Percentiles rank a stretch among this genome's conserved stretches.
Conservation (phyloP, 169 alveolate species). For the Plasmodium cynomolgi region DNA sequence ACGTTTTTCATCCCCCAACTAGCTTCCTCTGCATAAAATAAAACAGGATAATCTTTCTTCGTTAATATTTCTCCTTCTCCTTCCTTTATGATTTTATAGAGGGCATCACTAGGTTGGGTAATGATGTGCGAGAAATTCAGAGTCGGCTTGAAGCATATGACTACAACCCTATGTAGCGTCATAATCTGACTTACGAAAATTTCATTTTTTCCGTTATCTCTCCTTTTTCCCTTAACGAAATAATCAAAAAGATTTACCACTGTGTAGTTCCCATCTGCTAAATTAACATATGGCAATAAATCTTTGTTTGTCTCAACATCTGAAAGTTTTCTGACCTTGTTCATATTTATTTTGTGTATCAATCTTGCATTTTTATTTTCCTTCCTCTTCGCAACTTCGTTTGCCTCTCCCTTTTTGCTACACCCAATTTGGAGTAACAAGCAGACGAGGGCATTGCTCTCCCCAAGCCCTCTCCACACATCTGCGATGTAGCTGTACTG, state of each 20-base stretch:
- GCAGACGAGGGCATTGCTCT: background rate
- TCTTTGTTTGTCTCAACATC: conserved; percentile 8
- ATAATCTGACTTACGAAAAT: background rate
- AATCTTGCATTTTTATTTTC: background rate
- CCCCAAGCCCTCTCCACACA: background rate
- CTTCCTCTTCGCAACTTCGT: background rate
- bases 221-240: conserved; percentile 8
- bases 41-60: background rate
- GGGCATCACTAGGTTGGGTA: conserved; percentile 37
- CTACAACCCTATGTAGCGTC: conserved; percentile 19
- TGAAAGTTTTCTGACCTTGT: conserved; percentile 5
- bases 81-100: background rate
- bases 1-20: conserved; percentile 44
- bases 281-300: conserved; percentile 6
- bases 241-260: conserved; percentile 49
- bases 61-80: background rate
- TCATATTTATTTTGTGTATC: background rate
- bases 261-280: conserved; percentile 16
- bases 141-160: conserved; percentile 41
- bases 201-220: background rate
- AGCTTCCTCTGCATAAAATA: conserved; percentile 7
- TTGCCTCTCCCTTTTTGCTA: background rate
- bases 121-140: conserved; percentile 29
- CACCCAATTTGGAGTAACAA: background rate
- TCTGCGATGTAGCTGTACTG: background rate